A percentile compares a stretch with the other conserved stretches of the same genome.
phyloP scores from a whole-genome alignment of 345 rosid species.

The Psidium guajava region DNA sequence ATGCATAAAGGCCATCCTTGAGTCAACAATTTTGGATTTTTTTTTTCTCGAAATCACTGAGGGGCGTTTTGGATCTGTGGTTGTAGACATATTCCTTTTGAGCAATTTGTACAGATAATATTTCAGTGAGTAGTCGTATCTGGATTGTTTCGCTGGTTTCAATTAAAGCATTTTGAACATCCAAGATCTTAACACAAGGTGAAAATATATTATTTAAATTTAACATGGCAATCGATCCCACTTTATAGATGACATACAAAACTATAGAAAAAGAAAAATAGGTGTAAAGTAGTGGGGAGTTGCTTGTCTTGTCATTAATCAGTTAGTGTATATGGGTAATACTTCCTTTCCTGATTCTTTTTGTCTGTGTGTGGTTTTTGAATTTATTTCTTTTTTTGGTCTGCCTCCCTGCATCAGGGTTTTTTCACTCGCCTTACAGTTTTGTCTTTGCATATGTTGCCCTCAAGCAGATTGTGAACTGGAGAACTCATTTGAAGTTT shows the following conservation, averaged over 20 bases:
- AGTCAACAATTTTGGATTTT: background rate
- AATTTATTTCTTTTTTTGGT: background rate
- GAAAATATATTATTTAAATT: background rate
- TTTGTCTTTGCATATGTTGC: background rate
- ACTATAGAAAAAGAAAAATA: background rate
- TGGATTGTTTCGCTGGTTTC: background rate
- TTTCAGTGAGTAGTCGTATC: background rate
- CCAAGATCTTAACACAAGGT: background rate
- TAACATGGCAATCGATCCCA: background rate
- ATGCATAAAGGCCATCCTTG: too few relatives aligned
- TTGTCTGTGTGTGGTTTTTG: background rate
- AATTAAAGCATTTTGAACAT: background rate
- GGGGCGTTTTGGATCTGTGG: background rate
- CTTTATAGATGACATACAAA: background rate
- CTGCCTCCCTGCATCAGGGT: background rate
- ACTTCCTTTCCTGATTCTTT: background rate
- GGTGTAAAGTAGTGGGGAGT: background rate
- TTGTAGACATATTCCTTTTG: background rate
- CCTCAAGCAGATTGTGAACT: conserved; percentile 62
- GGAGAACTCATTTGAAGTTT: conserved; percentile 93
- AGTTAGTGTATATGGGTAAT: background rate
- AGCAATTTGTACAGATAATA: background rate
- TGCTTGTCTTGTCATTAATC: background rate
- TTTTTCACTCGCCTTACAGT: background rate
- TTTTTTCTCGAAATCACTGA: background rate